A percentile compares a stretch with the other conserved stretches of the same genome.
Evolutionary conservation across 2,329 filamentous ascomycete genomes (phyloP).

Genomic region (Coleophoma cylindrospora): DNA sequence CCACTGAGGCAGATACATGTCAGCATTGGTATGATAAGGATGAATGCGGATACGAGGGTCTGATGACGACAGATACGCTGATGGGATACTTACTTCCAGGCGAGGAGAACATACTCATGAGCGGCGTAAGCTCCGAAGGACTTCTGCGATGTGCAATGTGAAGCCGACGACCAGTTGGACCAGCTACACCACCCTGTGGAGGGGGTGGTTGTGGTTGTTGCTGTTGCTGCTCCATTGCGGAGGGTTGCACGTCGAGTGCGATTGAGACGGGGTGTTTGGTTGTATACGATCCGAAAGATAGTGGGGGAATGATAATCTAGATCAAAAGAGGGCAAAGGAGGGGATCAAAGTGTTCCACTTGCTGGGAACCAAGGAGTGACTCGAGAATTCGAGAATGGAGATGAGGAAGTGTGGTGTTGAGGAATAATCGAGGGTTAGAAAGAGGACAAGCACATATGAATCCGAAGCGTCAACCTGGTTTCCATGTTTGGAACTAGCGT

Average conservation of each 20-base stretch:
- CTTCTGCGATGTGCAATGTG: conserved; percentile 97
- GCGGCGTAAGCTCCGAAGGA: conserved; percentile 91
- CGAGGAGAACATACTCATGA: conserved; percentile 81
- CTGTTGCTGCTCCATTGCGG: conserved; percentile 48
- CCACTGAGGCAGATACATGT: conserved; percentile 54
- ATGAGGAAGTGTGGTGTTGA: conserved; percentile 41
- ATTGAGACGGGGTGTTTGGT: conserved; percentile 12
- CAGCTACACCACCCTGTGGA: conserved; percentile 53
- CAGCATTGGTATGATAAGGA: conserved; percentile 5
- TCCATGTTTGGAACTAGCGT: conserved; percentile 5
- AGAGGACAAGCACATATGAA: conserved; percentile 18
- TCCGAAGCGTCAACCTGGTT: not conserved
- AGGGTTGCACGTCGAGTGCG: conserved; percentile 43
- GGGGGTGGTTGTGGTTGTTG: conserved; percentile 39
- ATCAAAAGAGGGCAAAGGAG: conserved; percentile 25
- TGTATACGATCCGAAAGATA: conserved; percentile 23
- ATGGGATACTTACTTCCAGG: conserved; percentile 52
- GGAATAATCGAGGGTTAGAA: conserved; percentile 30
- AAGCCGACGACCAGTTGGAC: conserved; percentile 80
- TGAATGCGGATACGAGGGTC: not conserved
- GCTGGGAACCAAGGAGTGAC: conserved; percentile 22
- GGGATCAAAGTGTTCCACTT: conserved; percentile 16
- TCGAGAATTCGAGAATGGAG: conserved; percentile 29
- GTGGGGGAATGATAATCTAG: conserved; percentile 6
- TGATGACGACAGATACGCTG: conserved; percentile 20